Conservation (phyloP, 495 filamentous ascomycete genomes). For the Aspergillus sparsus region DNA sequence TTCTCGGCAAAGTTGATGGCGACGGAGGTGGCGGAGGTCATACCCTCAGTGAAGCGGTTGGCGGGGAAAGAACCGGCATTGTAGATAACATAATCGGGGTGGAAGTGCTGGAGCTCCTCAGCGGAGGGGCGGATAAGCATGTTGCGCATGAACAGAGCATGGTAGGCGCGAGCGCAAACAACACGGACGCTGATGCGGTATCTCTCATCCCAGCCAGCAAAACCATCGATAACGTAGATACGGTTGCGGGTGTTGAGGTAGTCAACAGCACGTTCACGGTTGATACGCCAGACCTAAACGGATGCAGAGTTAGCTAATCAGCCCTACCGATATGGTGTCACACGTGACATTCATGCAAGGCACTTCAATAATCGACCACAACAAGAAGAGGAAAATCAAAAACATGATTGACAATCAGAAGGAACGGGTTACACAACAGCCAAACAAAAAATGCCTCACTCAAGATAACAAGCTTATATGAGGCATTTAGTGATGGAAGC, state of each 20-base stretch:
- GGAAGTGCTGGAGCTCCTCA: slow-evolving; percentile 93
- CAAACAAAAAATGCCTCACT: slow-evolving; percentile 27
- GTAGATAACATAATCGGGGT: slow-evolving; percentile 99
- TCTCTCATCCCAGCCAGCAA: slow-evolving; percentile 96
- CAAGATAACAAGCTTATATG: slow-evolving; percentile 14
- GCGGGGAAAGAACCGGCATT: slow-evolving; percentile 98
- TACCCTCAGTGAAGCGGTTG: slow-evolving; percentile 96
- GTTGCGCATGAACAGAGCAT: slow-evolving; percentile 99
- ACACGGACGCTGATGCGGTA: slow-evolving; percentile 98
- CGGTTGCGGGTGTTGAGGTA: slow-evolving; percentile 98
- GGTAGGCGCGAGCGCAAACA: slow-evolving; percentile 97
- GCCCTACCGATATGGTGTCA: slow-evolving; percentile 40
- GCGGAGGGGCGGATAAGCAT: slow-evolving; percentile 95
- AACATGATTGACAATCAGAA: background rate
- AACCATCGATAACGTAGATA: slow-evolving; percentile 98
- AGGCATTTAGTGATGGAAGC: slow-evolving; percentile 20
- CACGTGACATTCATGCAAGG: slow-evolving; percentile 26
- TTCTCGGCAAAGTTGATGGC: slow-evolving; percentile 87
- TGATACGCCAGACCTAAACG: slow-evolving; percentile 94
- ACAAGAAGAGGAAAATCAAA: slow-evolving; percentile 7
- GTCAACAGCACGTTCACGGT: slow-evolving; percentile 97
- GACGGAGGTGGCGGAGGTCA: slow-evolving; percentile 92
- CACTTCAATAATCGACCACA: slow-evolving; percentile 1
- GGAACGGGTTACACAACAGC: slow-evolving; percentile 16
- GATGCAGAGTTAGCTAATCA: slow-evolving; percentile 24